Percentiles rank a stretch among this genome's conserved stretches.
Conservation (phyloP, 2,329 filamentous ascomycete genomes). For the Ceratocystis colombiana region DNA sequence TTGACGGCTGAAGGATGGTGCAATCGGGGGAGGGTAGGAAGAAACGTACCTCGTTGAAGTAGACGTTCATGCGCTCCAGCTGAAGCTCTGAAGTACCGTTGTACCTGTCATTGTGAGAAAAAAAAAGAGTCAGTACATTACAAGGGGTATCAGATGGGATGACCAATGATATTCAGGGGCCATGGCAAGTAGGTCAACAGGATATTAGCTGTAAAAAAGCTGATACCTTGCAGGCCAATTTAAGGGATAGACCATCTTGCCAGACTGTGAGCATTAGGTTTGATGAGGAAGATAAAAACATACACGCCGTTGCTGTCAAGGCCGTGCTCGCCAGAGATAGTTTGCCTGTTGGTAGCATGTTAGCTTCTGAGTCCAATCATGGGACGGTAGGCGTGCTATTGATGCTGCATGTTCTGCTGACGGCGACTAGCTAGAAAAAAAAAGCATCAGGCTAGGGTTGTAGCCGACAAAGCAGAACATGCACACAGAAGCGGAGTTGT, state of each 20-base stretch:
- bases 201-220: background rate
- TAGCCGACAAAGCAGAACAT: background rate
- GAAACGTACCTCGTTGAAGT: constrained; percentile 69
- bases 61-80: constrained; percentile 99
- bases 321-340: constrained; percentile 82
- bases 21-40: background rate
- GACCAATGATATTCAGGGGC: constrained; percentile 19
- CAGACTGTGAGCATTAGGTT: background rate
- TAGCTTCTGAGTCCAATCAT: constrained; percentile 30
- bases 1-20: background rate
- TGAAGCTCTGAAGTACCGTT: constrained; percentile 97
- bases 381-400: background rate
- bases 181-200: background rate
- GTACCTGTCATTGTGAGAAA: constrained; percentile 50
- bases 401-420: background rate
- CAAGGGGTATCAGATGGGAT: constrained; percentile 5
- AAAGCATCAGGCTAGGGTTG: background rate
- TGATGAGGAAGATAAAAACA: constrained; percentile 35
- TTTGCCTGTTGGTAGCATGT: constrained; percentile 50
- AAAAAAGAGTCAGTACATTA: constrained; percentile 8
- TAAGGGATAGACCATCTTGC: background rate
- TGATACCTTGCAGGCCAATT: background rate
- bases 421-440: background rate
- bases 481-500: background rate
- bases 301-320: constrained; percentile 96